Conservation (phyloP, 2,329 filamentous ascomycete genomes). For the Paraphoma chrysanthemicola region DNA sequence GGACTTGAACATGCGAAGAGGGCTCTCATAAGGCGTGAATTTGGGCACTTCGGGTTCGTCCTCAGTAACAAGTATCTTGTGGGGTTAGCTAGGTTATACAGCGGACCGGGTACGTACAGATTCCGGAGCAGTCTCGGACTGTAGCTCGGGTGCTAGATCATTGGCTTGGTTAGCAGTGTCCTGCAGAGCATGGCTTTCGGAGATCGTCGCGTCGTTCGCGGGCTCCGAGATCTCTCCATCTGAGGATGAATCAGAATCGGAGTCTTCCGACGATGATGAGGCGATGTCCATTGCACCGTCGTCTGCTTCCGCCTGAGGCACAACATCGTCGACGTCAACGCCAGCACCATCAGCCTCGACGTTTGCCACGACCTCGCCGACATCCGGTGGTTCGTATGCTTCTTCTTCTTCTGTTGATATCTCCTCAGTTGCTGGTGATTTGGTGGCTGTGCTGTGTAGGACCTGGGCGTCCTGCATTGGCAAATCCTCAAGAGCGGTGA, state of each 20-base stretch:
- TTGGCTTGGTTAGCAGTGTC: constrained; percentile 36
- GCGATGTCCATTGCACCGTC: constrained; percentile 45
- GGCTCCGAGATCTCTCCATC: constrained; percentile 24
- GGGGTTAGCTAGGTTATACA: constrained; percentile 20
- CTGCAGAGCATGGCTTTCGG: constrained; percentile 15
- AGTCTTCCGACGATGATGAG: constrained; percentile 36
- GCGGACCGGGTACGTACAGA: constrained; percentile 26
- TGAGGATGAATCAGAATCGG: constrained; percentile 21
- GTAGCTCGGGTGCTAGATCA: constrained; percentile 51
- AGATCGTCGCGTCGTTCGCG: constrained; percentile 12
- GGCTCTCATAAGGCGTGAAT: constrained; percentile 78
- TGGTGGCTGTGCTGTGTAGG: constrained; percentile 5
- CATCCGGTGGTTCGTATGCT: constrained; percentile 41
- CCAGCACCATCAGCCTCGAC: constrained; percentile 1
- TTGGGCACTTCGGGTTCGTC: constrained; percentile 23
- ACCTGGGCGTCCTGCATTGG: constrained; percentile 8
- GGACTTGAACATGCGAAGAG: constrained; percentile 80
- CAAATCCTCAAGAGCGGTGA: constrained; percentile 4
- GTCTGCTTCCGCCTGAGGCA: constrained; percentile 24
- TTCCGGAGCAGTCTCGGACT: constrained; percentile 26
- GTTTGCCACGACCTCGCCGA: constrained; percentile 26
- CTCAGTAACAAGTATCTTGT: constrained; percentile 17
- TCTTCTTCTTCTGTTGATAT: constrained; percentile 35
- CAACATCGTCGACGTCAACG: not conserved
- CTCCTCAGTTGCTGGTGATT: constrained; percentile 18